phyloP scores from a whole-genome alignment of 345 rosid genomes.

The Cardamine chenopodiifolia region DNA sequence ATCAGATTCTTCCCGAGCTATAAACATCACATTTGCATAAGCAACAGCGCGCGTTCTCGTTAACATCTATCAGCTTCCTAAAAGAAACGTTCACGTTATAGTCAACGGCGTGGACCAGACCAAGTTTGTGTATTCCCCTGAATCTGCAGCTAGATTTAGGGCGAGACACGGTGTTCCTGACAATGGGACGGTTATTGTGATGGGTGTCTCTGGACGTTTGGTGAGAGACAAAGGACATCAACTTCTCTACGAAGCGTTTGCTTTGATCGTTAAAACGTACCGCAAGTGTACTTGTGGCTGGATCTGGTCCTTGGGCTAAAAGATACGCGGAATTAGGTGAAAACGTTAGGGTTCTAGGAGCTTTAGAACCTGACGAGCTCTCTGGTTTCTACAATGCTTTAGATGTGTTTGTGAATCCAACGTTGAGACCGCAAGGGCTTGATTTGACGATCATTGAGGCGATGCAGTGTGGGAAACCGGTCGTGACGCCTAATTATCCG shows the following conservation, averaged over 20 bases:
- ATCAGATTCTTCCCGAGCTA: slow-evolving; percentile 64
- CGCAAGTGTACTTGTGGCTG: slow-evolving; percentile 61
- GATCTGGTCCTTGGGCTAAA: slow-evolving; percentile 75
- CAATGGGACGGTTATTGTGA: slow-evolving; percentile 42
- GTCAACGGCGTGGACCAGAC: slow-evolving; percentile 73
- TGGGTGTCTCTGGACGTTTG: slow-evolving; percentile 79
- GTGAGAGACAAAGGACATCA: slow-evolving; percentile 84
- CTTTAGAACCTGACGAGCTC: slow-evolving; percentile 54
- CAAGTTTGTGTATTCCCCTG: slow-evolving; percentile 49
- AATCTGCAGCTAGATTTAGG: slow-evolving; percentile 48
- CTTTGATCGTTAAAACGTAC: slow-evolving; percentile 44
- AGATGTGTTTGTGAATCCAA: slow-evolving; percentile 75
- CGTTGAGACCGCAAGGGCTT: slow-evolving; percentile 71
- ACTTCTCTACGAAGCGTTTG: slow-evolving; percentile 60
- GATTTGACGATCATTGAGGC: slow-evolving; percentile 73
- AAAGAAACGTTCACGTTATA: slow-evolving; percentile 61
- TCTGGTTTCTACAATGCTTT: slow-evolving; percentile 65
- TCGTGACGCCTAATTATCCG: slow-evolving; percentile 66
- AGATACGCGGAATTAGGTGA: slow-evolving; percentile 60
- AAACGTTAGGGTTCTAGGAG: slow-evolving; percentile 61
- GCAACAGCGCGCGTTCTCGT: slow-evolving; percentile 65
- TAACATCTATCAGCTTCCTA: slow-evolving; percentile 62
- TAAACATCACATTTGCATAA: slow-evolving; percentile 64
- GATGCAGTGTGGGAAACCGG: slow-evolving; percentile 74
- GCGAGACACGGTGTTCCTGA: slow-evolving; percentile 49